These are phyloP conservation scores for Thermochaetoides thermophila DNA, from an alignment of 495 filamentous ascomycete genomes.

Conservation along the genomic window DNA sequence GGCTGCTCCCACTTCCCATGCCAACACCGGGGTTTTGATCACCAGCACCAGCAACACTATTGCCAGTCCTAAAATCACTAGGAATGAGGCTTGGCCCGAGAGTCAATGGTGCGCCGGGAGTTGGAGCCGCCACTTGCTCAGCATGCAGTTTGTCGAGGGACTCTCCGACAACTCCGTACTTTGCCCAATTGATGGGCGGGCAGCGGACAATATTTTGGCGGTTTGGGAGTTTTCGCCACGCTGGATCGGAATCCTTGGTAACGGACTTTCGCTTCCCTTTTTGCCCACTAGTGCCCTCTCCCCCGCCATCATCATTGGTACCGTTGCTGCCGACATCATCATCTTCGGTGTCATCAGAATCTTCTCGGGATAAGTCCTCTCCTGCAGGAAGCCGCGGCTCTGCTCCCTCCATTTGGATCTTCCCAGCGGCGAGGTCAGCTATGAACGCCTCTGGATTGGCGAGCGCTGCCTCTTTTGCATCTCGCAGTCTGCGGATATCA, in stretches of 20 bases:
- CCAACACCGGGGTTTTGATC: conserved; percentile 10
- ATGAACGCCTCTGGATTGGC: conserved; percentile 55
- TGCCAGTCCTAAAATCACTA: too few species aligned
- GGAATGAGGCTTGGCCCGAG: conserved; percentile 23
- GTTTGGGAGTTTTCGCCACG: conserved; percentile 42
- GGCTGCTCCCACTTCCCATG: background rate
- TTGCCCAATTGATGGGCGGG: conserved; percentile 80
- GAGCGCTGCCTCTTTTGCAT: conserved; percentile 47
- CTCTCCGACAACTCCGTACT: conserved; percentile 72
- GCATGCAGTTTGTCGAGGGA: conserved; percentile 69
- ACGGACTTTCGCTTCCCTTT: conserved; percentile 1
- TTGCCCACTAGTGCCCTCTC: background rate
- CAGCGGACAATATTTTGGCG: conserved; percentile 74
- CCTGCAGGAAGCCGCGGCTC: too few species aligned
- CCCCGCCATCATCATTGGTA: conserved; percentile 11
- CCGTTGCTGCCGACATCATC: background rate
- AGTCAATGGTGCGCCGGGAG: conserved; percentile 35
- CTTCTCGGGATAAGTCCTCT: too few species aligned
- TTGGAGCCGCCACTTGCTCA: conserved; percentile 55
- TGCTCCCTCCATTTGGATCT: conserved; percentile 23
- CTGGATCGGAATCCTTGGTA: background rate
- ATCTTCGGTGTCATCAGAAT: conserved; percentile 5
- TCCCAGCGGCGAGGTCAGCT: conserved; percentile 42
- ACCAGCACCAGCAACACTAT: background rate
- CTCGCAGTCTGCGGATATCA: conserved; percentile 51